phyloP scores from a whole-genome alignment of 2,329 filamentous ascomycete species.

The Onygena corvina region DNA sequence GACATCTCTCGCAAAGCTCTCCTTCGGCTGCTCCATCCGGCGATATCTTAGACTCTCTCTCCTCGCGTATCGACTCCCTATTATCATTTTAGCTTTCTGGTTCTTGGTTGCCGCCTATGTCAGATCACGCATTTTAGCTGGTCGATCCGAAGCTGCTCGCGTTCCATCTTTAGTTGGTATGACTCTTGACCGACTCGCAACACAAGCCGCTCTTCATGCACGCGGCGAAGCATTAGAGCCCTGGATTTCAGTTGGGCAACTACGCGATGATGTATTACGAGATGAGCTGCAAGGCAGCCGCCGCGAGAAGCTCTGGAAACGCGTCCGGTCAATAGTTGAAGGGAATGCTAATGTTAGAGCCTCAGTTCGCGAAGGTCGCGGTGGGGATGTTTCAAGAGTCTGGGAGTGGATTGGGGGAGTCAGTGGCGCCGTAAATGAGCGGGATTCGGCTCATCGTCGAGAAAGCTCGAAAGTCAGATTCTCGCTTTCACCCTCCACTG shows the following conservation, averaged over 20 bases:
- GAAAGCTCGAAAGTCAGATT: conserved; percentile 22
- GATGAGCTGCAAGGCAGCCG: conserved; percentile 65
- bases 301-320: conserved; percentile 71
- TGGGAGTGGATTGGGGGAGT: conserved; percentile 59
- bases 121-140: conserved; percentile 50
- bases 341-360: conserved; percentile 83
- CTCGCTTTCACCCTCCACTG: conserved; percentile 19
- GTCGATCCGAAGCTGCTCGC: conserved; percentile 53
- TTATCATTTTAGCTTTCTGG: conserved; percentile 36
- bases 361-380: conserved; percentile 53
- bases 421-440: conserved; percentile 34
- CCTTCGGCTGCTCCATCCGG: conserved; percentile 54
- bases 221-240: conserved; percentile 55
- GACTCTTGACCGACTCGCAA: conserved; percentile 71
- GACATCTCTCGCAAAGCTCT: conserved; percentile 81
- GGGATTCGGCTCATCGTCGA: conserved; percentile 17
- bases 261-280: conserved; percentile 81
- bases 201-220: conserved; percentile 69
- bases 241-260: conserved; percentile 75
- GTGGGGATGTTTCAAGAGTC: conserved; percentile 46
- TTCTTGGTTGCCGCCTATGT: conserved; percentile 48
- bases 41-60: conserved; percentile 38
- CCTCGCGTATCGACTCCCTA: conserved; percentile 40
- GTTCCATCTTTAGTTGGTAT: conserved; percentile 73
- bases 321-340: conserved; percentile 75